Base-by-base conservation (phyloP, 2,329 filamentous ascomycete genomes). In the Fusarium temperatum region DNA sequence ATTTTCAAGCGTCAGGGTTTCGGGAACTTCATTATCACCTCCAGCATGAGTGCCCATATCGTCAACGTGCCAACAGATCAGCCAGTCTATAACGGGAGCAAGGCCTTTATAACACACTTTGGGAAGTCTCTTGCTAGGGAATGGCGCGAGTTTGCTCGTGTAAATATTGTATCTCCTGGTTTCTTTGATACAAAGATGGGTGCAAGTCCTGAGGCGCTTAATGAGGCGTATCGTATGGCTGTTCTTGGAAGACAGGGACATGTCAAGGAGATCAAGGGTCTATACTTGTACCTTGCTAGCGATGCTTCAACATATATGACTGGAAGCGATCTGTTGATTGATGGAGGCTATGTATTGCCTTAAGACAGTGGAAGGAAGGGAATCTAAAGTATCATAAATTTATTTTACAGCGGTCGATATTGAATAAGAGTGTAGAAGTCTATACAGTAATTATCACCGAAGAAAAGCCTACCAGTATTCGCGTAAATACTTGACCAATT, bases 211-310 rank as follows among this genome's bases (percentile, higher is more conserved):
- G 48, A 64, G 6, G 82, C 82, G 5, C 70, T 85, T 13, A 84
- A 88, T 24, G 87, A 89, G 76, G 85, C 83, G 3, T 82, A 85
- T 50, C 77, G 85, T 2, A 88, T 89, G 87, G 82, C 87, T 1
- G 82, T 83, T 4, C 74, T 88, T 22, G 86, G 89, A 42, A 86
- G 90, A 68, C 86, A 91, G 70, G 90, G 88, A 32, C 87, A 92
- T 76, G 89, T 89, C 8, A 90, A 90, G 83, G 90, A 92, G 83
- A 83, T 92, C 72, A 92, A 91, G 85, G 90, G 89, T 10, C 80
- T 87, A 20, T 89, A 88, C 72, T 79, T 89, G 42, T 88, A 88
- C 76, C 80, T 88, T 36, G 85, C 84, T n/a, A 87, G 85, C 35
- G 85, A 87, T 66, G 87, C 87, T 5, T 74, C 70, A 18, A 74